Evolutionary conservation across 495 filamentous ascomycete species (phyloP).

Genomic region (Aspergillus sclerotioniger): DNA sequence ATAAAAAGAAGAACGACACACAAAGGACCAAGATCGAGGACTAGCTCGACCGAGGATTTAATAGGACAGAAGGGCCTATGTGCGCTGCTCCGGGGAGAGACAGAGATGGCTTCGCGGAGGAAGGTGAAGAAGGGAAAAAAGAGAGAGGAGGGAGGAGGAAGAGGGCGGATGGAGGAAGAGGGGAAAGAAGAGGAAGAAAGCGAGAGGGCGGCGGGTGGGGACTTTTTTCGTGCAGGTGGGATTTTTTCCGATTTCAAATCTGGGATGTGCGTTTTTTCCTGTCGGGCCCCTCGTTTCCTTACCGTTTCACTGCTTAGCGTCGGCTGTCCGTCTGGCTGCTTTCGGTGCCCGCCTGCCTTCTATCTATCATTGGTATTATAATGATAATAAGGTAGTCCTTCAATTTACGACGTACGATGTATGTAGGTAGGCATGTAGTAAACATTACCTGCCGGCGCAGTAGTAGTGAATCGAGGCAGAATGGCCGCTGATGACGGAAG

Average conservation of each 20-base stretch:
- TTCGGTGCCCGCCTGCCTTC: not conserved
- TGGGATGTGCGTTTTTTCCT: conserved; percentile 33
- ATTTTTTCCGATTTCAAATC: conserved; percentile 33
- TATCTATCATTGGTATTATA: too few relatives aligned
- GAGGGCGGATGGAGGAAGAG: conserved; percentile 22
- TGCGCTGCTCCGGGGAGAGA: conserved; percentile 44
- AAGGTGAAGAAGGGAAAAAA: conserved; percentile 25
- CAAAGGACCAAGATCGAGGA: conserved; percentile 47
- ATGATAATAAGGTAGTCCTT: too few relatives aligned
- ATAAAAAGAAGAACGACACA: conserved; percentile 39
- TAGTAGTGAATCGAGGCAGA: too few relatives aligned
- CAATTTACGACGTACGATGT: too few relatives aligned
- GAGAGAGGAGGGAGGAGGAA: conserved; percentile 25
- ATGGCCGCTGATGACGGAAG: too few relatives aligned
- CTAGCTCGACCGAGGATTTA: conserved; percentile 47
- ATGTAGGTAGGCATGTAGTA: too few relatives aligned
- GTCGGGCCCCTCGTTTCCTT: conserved; percentile 21
- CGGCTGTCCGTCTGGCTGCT: conserved; percentile 4
- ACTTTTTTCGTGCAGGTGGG: conserved; percentile 26
- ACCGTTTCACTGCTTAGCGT: conserved; percentile 12
- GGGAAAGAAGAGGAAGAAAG: conserved; percentile 36
- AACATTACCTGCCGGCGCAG: too few relatives aligned
- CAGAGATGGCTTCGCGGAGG: conserved; percentile 26
- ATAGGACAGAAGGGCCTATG: conserved; percentile 39
- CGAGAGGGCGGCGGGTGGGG: conserved; percentile 31